Evolutionary conservation across 1,284 basidiomycete species (phyloP).

Genomic region (Ceratobasidium sp.): DNA sequence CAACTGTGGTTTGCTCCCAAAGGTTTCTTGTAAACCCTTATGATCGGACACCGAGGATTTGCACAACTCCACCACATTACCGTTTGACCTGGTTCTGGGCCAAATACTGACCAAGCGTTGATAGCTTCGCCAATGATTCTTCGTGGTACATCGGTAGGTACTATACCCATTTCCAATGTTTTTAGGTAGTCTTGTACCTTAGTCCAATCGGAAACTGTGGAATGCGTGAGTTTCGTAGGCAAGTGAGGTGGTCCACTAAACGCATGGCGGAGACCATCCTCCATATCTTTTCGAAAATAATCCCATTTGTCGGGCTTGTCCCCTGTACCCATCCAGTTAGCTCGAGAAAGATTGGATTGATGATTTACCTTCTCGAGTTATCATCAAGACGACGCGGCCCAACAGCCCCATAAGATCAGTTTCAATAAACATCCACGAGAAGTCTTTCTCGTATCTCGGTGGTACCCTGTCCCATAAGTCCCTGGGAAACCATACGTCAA

Average conservation of each 20-base stretch:
- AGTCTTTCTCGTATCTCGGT: not conserved
- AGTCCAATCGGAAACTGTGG: not conserved
- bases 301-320: not conserved
- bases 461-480: not conserved
- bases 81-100: not conserved
- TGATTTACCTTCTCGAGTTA: constrained; percentile 7
- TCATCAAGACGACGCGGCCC: constrained; percentile 13
- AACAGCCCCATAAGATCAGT: not conserved
- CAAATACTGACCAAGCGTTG: not conserved
- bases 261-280: not conserved
- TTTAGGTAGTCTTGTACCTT: not conserved
- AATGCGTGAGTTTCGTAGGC: not conserved
- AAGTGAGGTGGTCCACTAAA: not conserved
- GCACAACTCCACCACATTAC: not conserved
- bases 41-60: constrained; percentile 17
- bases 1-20: not conserved
- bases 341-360: not conserved
- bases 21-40: not conserved
- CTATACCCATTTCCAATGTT: not conserved
- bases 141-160: not conserved
- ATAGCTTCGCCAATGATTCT: not conserved
- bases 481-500: not conserved
- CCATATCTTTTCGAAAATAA: not conserved
- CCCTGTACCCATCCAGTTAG: not conserved
- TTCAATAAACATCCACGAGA: not conserved